A percentile compares a stretch with the other conserved stretches of the same genome.
phyloP scores from a whole-genome alignment of 805 yeast genomes.

The Yamadazyma paraphyllophila region DNA sequence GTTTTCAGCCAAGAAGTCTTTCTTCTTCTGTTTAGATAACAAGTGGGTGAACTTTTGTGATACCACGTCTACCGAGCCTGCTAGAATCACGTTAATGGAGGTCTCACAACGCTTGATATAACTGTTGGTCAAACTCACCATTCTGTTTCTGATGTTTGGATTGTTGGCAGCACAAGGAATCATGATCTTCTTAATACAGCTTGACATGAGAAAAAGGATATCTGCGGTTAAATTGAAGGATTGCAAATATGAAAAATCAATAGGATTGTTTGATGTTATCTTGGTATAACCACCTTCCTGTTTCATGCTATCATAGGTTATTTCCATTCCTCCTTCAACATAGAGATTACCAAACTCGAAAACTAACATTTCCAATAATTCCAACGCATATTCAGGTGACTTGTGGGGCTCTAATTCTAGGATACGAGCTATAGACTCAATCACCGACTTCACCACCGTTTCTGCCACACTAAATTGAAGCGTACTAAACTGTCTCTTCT shows the following conservation, averaged over 20 bases:
- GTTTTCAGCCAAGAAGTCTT: conserved; percentile 56
- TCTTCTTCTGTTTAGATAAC: conserved; percentile 66
- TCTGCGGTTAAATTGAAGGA: conserved; percentile 56
- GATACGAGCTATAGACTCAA: conserved; percentile 75
- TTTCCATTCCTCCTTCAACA: conserved; percentile 72
- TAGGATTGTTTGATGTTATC: conserved; percentile 19
- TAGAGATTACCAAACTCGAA: conserved; percentile 72
- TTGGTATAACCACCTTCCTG: conserved; percentile 27
- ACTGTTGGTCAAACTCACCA: conserved; percentile 60
- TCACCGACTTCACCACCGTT: conserved; percentile 61
- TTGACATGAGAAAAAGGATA: conserved; percentile 62
- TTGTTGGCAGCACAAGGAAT: conserved; percentile 68
- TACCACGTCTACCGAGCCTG: conserved; percentile 55
- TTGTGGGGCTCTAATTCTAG: conserved; percentile 68
- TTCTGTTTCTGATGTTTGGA: conserved; percentile 55
- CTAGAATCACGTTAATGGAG: conserved; percentile 61
- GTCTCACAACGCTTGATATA: conserved; percentile 61
- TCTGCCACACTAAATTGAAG: conserved; percentile 54
- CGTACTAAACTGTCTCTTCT: conserved; percentile 17
- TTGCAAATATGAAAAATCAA: conserved; percentile 48
- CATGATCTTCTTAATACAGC: conserved; percentile 70
- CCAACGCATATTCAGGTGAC: conserved; percentile 60
- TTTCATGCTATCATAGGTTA: conserved; percentile 50
- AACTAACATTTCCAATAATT: conserved; percentile 63
- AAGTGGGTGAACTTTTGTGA: conserved; percentile 45